Base-by-base conservation (phyloP, 1,139 yeast species). In the Spathaspora sp. region DNA sequence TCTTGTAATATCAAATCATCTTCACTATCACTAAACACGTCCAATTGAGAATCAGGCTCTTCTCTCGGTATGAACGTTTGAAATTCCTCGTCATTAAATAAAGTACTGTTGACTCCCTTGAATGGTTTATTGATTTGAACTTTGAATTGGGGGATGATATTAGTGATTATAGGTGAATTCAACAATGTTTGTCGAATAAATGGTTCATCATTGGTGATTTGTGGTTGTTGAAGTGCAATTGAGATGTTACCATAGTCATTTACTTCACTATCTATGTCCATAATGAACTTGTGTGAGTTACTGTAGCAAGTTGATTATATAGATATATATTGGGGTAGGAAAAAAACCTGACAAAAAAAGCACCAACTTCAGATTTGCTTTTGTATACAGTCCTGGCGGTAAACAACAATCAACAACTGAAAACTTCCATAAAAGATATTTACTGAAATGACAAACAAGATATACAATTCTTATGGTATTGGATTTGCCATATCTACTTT, bases 41-140 rank as follows among this genome's bases (percentile, higher is more conserved):
- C 74, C 49, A 63, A 55, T 51, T 71, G 76, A 0, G 78, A 72
- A 49, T 74, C 78, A 3, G 38, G 38, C 38, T 66, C 70, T 38
- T 69, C 75, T 23, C 61, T 64, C 0, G 72, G 67, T 2, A 67
- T 60, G 40, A 71, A 47, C 17, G 58, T 60, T 51, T 73, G 78
- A 52, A 70, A 72, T 20, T 61, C 64, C 42, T 71, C 77, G 42
- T 72, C 78, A 46, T 71, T 70, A 25, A 68, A 58, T 8, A 72
- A 64, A 5, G 61, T 51, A 51, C 69, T 64, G 15, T 67, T 49
- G 25, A 72, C 60, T 7, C 74, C 76, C 15, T 59, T 52, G 31
- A 70, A 63, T 11, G 68, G 66, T 51, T 74, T 74, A 42, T 59
- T 58, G 16, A 57, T 49, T 20, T 60, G 58, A 1, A 74, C 77